A percentile compares a stretch with the other conserved stretches of the same genome.
Evolutionary conservation across 2,329 filamentous ascomycete species (phyloP).

Genomic region (Stagonosporopsis cucurbitacearum): DNA sequence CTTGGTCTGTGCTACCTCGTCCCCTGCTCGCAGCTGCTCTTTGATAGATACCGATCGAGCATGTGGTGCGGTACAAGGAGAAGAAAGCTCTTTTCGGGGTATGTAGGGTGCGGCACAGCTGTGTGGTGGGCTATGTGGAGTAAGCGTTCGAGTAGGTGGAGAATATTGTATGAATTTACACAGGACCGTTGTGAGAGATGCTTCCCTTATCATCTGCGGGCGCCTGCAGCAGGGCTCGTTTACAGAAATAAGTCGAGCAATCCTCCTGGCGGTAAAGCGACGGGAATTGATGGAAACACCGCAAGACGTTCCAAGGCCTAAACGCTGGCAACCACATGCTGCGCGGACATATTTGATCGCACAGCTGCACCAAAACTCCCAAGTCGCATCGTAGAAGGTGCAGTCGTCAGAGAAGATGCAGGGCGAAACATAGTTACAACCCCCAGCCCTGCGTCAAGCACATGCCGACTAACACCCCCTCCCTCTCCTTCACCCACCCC

Average conservation of each 20-base stretch:
- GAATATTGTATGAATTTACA: too few species aligned
- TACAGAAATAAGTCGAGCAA: not conserved
- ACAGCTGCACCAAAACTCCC: too few species aligned
- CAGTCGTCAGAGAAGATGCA: slow-evolving; percentile 1
- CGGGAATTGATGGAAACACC: not conserved
- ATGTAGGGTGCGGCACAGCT: too few species aligned
- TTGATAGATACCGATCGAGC: not conserved
- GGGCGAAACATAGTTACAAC: not conserved
- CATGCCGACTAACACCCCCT: slow-evolving; percentile 5
- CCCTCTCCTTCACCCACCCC: not conserved
- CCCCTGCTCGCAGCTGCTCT: not conserved
- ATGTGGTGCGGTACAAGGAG: not conserved
- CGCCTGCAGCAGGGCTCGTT: not conserved
- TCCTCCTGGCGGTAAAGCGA: slow-evolving; percentile 3
- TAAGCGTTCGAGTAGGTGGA: too few species aligned
- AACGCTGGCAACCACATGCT: too few species aligned
- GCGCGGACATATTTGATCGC: too few species aligned
- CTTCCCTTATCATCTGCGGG: not conserved
- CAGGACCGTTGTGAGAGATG: too few species aligned
- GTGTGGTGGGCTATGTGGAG: not conserved
- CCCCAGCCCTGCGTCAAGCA: not conserved
- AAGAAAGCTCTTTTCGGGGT: too few species aligned
- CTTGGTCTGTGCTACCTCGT: not conserved
- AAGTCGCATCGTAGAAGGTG: too few species aligned
- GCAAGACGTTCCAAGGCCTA: too few species aligned